A percentile compares a stretch with the other conserved stretches of the same genome.
Evolutionary conservation across 768 basidiomycete genomes (phyloP).

Genomic region (Trametes gibbosa): DNA sequence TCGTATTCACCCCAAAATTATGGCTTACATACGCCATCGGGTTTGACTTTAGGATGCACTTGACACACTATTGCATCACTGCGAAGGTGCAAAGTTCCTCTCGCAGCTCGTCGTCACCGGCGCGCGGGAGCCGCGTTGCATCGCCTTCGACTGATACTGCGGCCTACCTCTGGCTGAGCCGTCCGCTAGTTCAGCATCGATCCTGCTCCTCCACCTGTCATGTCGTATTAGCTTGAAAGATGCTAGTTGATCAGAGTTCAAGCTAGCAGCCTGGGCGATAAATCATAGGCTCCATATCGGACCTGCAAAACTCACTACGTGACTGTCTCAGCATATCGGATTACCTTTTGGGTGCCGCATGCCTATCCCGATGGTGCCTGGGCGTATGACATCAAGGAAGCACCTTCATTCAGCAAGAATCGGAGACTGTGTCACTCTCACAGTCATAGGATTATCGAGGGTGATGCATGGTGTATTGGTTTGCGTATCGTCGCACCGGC

Average conservation of each 20-base stretch:
- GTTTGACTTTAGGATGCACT: not conserved
- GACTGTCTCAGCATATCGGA: no score
- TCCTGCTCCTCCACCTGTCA: not conserved
- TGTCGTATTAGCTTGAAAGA: not conserved
- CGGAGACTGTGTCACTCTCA: no score
- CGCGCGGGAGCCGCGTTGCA: not conserved
- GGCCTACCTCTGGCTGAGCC: not conserved
- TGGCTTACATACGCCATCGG: not conserved
- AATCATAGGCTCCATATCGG: no score
- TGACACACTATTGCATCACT: not conserved
- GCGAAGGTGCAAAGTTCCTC: no score
- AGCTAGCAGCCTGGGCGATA: not conserved
- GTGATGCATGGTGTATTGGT: no score
- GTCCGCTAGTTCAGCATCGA: not conserved
- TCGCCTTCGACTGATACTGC: not conserved
- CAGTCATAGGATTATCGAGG: no score
- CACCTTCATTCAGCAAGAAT: no score
- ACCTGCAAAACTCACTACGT: no score
- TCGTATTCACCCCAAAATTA: not conserved
- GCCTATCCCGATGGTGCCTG: no score
- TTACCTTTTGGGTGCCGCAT: no score
- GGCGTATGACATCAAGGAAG: no score
- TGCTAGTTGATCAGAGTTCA: not conserved
- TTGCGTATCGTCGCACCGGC: no score
- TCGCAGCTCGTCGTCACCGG: not conserved